Conservation (phyloP, 129 eudicot species). For the Chrysanthemum makinoi region DNA sequence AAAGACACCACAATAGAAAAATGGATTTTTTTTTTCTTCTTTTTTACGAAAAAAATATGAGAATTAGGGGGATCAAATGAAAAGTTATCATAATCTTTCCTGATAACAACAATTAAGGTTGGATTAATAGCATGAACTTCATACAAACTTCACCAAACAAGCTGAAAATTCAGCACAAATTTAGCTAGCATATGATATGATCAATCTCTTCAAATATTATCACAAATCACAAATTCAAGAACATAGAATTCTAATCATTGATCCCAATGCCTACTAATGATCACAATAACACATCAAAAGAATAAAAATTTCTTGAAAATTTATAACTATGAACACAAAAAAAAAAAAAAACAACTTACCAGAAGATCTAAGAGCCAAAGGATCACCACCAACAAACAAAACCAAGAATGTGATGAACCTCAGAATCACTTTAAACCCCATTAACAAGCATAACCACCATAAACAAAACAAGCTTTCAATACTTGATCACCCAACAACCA, state of each 20-base stretch:
- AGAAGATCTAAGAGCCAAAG: constrained; percentile 53
- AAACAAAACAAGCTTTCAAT: constrained; percentile 18
- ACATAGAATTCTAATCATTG: constrained; percentile 12
- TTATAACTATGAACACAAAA: constrained; percentile 8
- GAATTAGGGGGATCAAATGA: background rate
- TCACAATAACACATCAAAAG: constrained; percentile 1
- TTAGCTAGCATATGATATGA: constrained; percentile 7
- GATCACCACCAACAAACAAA: constrained; percentile 36
- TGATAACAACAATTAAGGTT: constrained; percentile 7
- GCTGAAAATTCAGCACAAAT: constrained; percentile 6
- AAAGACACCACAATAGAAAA: background rate
- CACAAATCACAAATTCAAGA: constrained; percentile 20
- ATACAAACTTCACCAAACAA: background rate
- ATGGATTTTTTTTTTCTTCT: background rate
- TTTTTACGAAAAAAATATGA: background rate
- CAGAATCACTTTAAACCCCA: constrained; percentile 53
- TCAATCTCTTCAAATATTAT: constrained; percentile 17
- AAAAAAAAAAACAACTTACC: constrained; percentile 50
- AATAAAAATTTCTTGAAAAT: constrained; percentile 3
- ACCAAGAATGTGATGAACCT: constrained; percentile 39
- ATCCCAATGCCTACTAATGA: constrained; percentile 1
- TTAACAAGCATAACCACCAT: constrained; percentile 20
- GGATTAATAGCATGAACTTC: constrained; percentile 8
- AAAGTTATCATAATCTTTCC: background rate
- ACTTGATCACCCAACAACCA: constrained; percentile 32